These are phyloP conservation scores for Neopestalotiopsis sp. DNA, from an alignment of 2,329 filamentous ascomycete species.

Conservation along the genomic window DNA sequence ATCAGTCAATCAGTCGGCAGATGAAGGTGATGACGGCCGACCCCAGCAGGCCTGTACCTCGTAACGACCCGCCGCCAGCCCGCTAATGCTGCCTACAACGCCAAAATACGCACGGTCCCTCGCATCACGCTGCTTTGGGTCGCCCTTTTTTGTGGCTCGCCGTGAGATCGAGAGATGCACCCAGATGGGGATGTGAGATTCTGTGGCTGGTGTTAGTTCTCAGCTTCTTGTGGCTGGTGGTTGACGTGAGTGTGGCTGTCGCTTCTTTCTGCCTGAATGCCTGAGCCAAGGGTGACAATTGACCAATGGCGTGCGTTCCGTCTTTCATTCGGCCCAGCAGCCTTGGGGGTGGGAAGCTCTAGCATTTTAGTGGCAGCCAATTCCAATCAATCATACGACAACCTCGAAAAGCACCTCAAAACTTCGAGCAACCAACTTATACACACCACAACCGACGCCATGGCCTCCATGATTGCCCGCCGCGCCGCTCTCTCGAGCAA, in stretches of 20 bases:
- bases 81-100: background rate
- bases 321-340: background rate
- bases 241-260: background rate
- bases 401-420: background rate
- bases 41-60: background rate
- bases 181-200: too few relatives aligned
- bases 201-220: background rate
- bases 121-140: background rate
- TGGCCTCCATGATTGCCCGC: constrained; percentile 63
- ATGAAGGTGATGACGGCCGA: constrained; percentile 1
- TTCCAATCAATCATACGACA: constrained; percentile 10
- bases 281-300: constrained; percentile 1
- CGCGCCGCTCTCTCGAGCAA: constrained; percentile 40
- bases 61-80: background rate
- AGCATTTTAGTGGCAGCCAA: constrained; percentile 7
- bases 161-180: background rate
- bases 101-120: background rate
- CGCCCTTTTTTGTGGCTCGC: background rate
- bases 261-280: background rate
- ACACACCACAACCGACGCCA: constrained; percentile 37
- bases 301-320: background rate
- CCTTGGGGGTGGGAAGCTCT: background rate
- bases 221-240: background rate
- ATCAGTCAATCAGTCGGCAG: background rate
- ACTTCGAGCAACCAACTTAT: background rate